Evolutionary conservation across 2,329 filamentous ascomycete genomes (phyloP).

Genomic region (Trichoderma breve): DNA sequence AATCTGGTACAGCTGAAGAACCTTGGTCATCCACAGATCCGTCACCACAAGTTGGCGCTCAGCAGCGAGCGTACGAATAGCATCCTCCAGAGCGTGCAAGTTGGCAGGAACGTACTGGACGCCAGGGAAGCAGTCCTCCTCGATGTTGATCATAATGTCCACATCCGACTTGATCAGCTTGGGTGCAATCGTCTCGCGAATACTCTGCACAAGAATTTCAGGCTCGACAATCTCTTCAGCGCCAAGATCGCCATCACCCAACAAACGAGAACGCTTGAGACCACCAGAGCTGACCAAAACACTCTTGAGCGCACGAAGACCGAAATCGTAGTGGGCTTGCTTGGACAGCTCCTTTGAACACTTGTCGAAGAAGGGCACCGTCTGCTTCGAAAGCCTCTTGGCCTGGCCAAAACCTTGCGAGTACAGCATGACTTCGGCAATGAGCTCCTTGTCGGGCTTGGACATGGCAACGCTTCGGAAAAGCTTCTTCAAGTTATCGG

Average conservation of each 20-base stretch:
- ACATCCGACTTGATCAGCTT: slow-evolving; percentile 94
- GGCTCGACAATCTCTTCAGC: slow-evolving; percentile 79
- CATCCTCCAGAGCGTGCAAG: slow-evolving; percentile 72
- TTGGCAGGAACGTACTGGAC: slow-evolving; percentile 91
- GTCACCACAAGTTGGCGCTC: slow-evolving; percentile 87
- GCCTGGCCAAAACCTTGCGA: slow-evolving; percentile 98
- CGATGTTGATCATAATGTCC: slow-evolving; percentile 80
- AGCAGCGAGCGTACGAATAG: slow-evolving; percentile 77
- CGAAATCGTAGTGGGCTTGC: slow-evolving; percentile 98
- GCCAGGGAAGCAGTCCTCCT: slow-evolving; percentile 83
- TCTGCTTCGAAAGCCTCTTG: slow-evolving; percentile 89
- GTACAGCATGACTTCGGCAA: slow-evolving; percentile 99
- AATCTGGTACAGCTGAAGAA: slow-evolving; percentile 95
- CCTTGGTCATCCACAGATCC: slow-evolving; percentile 96
- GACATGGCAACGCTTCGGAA: slow-evolving; percentile 99
- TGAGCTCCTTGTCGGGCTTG: slow-evolving; percentile 98
- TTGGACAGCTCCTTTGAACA: slow-evolving; percentile 81
- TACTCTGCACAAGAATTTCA: slow-evolving; percentile 97
- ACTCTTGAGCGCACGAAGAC: slow-evolving; percentile 94
- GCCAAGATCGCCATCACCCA: slow-evolving; percentile 57
- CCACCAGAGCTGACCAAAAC: slow-evolving; percentile 97
- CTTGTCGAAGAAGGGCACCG: slow-evolving; percentile 96
- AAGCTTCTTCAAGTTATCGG: slow-evolving; percentile 98
- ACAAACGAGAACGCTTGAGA: slow-evolving; percentile 80
- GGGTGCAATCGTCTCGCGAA: slow-evolving; percentile 96